Evolutionary conservation across 257 asterid species (phyloP), one percentile per base, ranked within the genome.

Genomic region (Nicotiana otophora): DNA sequence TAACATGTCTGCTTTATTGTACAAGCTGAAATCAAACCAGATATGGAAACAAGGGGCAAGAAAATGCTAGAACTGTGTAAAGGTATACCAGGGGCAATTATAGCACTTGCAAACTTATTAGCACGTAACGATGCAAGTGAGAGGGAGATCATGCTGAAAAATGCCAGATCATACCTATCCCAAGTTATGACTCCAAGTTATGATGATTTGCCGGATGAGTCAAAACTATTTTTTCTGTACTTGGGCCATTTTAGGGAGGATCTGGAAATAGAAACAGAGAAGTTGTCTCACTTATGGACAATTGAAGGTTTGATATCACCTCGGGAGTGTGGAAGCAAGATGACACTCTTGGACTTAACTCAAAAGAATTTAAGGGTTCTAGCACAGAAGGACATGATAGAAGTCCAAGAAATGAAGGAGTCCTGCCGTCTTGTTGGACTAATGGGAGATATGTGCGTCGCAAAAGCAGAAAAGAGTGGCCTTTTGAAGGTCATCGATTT

Each of bases 211-310:
- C 51, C 81, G 1, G 26, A 60, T 46, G 31, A 57, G 0, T 36
- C 76, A 65, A 86, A 88, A 81, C 85, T 83, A 15, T 86, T 82
- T 51, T 84, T 88, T 34, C 86, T 85, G 2, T 86, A 85, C 57
- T 39, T 90, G 70, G 87, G 88, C 15, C 72, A 7, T 20, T 90
- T 88, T n/a, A 85, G 87, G 0, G 7, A 51, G 15, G 86, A 77
- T 77, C 46, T 61, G 7, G 30, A 33, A 42, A 81, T 86, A 17
- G 63, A 46, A 1, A 36, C 46, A 3, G 87, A 81, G 10, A 86
- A 80, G 10, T 1, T 86, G 11, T 77, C 19, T 60, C 60, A 48
- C 3, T 16, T 83, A 81, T 85, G 88, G 87, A 76, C 42, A 4
- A 86, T 87, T 5, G 91, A 89, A 55, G 83, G 89, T 2, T 68